Evolutionary conservation across 768 basidiomycete species (phyloP), one percentile per base, ranked within the genome.

Genomic region (Xerocomellus amylosporus): DNA sequence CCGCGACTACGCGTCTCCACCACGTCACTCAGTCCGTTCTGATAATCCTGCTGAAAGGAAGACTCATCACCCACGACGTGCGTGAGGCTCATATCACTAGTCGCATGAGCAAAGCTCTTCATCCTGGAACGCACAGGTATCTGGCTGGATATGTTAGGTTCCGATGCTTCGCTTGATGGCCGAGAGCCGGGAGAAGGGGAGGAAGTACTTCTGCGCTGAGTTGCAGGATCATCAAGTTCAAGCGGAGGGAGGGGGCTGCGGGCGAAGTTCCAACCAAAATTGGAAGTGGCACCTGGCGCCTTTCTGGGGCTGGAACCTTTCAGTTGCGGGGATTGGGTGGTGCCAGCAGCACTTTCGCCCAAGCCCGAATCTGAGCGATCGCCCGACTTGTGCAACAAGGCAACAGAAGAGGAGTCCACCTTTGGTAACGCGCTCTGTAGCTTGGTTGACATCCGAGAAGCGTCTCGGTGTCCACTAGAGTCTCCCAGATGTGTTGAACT

Each of bases 81-180:
- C 4, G 68, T 68, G 40, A 70, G 12, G 20, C 62, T 67, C 51
- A 56, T 56, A 53, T 61, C 56, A 15, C 58, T 68, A 4, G 58
- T 33, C 8, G 39, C 60, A 19, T 65, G 54, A 14, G 55, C 53
- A 44, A 56, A 62, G 6, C 51, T 57, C 60, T 76, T 77, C 47
- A 67, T 60, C 19, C 74, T 71, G 17, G 79, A 71, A 22, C 71
- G 71, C 5, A 79, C 71, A 14, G 81, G 80, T 49, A 83, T 79
- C 30, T 74, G 71, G 49, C 79, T 80, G 8, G 68, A 56, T 17
- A 53, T 50, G 42, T 54, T 49, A 15, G 58, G 48, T 19, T 64
- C 65, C 6, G 72, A 64, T 26, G 55, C 43, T 24, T 64, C 62
- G 52, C 64, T 68, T 1, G 64, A 56, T 48, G 72, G 58, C 12